These are phyloP conservation scores for Suillus sp. DNA, from an alignment of 768 basidiomycete species.

Conservation along the genomic window DNA sequence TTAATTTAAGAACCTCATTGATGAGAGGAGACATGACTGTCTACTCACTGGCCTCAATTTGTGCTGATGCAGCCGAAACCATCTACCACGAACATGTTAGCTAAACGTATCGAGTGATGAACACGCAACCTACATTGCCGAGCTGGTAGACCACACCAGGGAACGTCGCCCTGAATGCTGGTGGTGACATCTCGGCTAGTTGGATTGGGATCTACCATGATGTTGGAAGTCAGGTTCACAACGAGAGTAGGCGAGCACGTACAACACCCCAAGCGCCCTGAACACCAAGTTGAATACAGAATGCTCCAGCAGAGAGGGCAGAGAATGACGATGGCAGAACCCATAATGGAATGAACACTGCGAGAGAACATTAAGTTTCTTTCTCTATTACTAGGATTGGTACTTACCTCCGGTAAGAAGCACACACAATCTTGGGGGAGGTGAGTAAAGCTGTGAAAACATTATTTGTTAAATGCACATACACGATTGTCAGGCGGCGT, in stretches of 20 bases:
- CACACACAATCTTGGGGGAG: slow-evolving; percentile 48
- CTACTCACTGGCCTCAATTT: slow-evolving; percentile 72
- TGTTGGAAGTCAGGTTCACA: background rate
- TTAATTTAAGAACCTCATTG: slow-evolving; percentile 1
- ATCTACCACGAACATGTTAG: slow-evolving; percentile 37
- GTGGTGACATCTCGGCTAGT: slow-evolving; percentile 82
- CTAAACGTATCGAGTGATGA: background rate
- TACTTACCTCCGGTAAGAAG: slow-evolving; percentile 47
- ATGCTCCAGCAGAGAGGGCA: slow-evolving; percentile 78
- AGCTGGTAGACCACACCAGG: slow-evolving; percentile 85
- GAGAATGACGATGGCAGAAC: slow-evolving; percentile 73
- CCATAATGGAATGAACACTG: slow-evolving; percentile 76
- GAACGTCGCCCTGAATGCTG: slow-evolving; percentile 87
- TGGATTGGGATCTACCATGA: slow-evolving; percentile 64
- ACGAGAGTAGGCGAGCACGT: slow-evolving; percentile 27
- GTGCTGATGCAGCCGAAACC: slow-evolving; percentile 73
- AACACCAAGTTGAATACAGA: slow-evolving; percentile 84
- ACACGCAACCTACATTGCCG: slow-evolving; percentile 52
- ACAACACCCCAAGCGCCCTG: slow-evolving; percentile 93
- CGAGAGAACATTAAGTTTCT: slow-evolving; percentile 1
- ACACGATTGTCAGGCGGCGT: slow-evolving; percentile 75
- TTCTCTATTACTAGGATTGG: slow-evolving; percentile 1
- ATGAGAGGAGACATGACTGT: background rate
- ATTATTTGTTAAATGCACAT: background rate
- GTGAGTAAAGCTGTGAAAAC: background rate